Evolutionary conservation across 2,329 filamentous ascomycete species (phyloP).

Genomic region (Boeremia lycopersici): DNA sequence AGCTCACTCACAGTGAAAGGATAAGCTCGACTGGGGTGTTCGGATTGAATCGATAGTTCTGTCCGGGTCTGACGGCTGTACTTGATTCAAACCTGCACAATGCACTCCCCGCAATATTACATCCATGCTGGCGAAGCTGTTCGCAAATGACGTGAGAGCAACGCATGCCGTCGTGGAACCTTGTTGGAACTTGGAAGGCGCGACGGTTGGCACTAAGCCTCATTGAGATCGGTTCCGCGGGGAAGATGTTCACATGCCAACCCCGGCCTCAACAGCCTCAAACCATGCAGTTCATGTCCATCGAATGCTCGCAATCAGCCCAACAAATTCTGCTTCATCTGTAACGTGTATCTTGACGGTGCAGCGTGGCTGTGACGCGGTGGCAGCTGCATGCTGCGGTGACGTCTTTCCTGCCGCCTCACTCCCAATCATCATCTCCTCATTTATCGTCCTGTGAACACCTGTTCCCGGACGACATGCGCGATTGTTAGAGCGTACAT

Average conservation of each 20-base stretch:
- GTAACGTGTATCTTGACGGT: not conserved
- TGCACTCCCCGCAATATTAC: slow-evolving; percentile 13
- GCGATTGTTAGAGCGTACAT: not conserved
- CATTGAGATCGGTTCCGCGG: not conserved
- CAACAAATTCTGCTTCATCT: not conserved
- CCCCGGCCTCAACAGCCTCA: slow-evolving; percentile 1
- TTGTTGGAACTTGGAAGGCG: slow-evolving; percentile 6
- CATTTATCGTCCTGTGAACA: not conserved
- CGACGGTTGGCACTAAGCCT: slow-evolving; percentile 3
- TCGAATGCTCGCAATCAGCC: not conserved
- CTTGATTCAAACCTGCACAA: slow-evolving; percentile 7
- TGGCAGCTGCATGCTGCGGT: slow-evolving; percentile 1
- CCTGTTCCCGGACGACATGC: not conserved
- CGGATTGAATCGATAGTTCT: not conserved
- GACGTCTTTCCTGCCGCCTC: slow-evolving; percentile 1
- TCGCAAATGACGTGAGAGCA: slow-evolving; percentile 17
- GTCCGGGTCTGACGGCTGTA: slow-evolving; percentile 2
- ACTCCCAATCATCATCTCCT: slow-evolving; percentile 3
- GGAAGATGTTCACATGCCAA: slow-evolving; percentile 10
- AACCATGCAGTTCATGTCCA: not conserved
- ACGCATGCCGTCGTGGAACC: slow-evolving; percentile 14
- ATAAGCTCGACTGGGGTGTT: not conserved
- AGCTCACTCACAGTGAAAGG: slow-evolving; percentile 8
- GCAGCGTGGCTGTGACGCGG: not conserved
- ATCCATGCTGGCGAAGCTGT: slow-evolving; percentile 14